Evolutionary conservation across 1,139 yeast species (phyloP), one percentile per base, ranked within the genome.

Genomic region (Kurtzmaniella quercitrusa): DNA sequence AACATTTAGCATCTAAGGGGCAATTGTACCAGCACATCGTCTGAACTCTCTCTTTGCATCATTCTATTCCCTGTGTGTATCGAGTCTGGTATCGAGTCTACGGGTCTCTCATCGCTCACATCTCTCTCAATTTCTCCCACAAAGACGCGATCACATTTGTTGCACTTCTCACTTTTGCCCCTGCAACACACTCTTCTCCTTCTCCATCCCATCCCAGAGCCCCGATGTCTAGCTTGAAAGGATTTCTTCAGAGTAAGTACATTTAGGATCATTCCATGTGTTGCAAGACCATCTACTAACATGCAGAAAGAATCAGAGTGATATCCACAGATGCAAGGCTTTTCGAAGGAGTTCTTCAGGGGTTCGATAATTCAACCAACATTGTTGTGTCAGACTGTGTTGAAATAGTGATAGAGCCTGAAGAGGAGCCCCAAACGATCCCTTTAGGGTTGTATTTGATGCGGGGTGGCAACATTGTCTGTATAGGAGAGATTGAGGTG

Each of bases 271-370:
- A 18, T n/a, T 10, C n/a, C n/a, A n/a, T n/a, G n/a, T 14, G 7
- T 37, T 37, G 21, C 34, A 12, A n/a, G 18, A 24, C 12, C 23
- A 21, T 8, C 4, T 44, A 47, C 47, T 48, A 45, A 48, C 49
- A 9, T 29, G 2, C 50, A 75, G 82, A 77, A 50, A 70, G 70
- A 51, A 91, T 90, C 11, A 75, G 85, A 45, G 77, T 90, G 11
- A 73, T 91, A 44, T 85, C 95, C n/a, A 79, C 94, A 2, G 96
- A 88, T 57, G 97, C 95, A 16, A 69, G 90, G 44, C 67, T 80
- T 48, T 79, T 82, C 45, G 74, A 79, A 59, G 98, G 96, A 1
- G 71, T 65, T 23, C 74, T 91, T 36, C 83, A 82, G 58, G 95
- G 96, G 17, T 90, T 75, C 56, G 98, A 91, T 60, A 83, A 85